Evolutionary conservation across 2,329 filamentous ascomycete species (phyloP), one percentile per base, ranked within the genome.

Genomic region (Sporothrix brasiliensis): DNA sequence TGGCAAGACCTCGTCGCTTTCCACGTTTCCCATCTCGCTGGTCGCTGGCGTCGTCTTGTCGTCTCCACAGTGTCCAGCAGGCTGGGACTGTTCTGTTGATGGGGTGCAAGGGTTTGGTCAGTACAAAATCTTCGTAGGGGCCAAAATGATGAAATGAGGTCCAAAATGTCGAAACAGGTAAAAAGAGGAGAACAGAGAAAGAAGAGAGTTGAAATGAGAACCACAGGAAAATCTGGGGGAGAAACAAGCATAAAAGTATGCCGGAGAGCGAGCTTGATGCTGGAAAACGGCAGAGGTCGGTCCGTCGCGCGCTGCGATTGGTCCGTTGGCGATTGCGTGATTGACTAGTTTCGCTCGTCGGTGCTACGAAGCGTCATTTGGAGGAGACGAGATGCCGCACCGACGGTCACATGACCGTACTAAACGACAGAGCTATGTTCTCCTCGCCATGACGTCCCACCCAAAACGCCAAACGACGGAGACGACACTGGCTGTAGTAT

Each of bases 281-380:
- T 70, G 68, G 54, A 67, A 68, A 67, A 27, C 61, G 58, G 53
- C n/a, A 56, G 56, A 54, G 13, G 56, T 54, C 49, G 60, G 56
- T 50, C 11, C 5, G 24, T 21, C 10, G 30, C 16, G 49, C 16
- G 14, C 56, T 73, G 34, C 70, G 71, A 74, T 74, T 74, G 73
- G 73, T 24, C 41, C 24, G 11, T 9, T 13, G 21, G 44, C 60
- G 56, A 74, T 74, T 74, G 73, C 73, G 73, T 74, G 73, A 65
- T 74, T 69, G 44, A 65, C 21, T 65, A 56, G 56, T 16, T 49
- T 60, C 68, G 21, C 58, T 66, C 67, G 69, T 61, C 41, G 69
- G 70, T 9, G 71, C 50, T 67, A 67, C 63, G 53, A 49, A 39
- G 41, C 34, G 34, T 9, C 34, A 34, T 9, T 34, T 7, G 5